Evolutionary conservation across 2,329 filamentous ascomycete genomes (phyloP), one percentile per base, ranked within the genome.

Genomic region (Golovinomyces cichoracearum): DNA sequence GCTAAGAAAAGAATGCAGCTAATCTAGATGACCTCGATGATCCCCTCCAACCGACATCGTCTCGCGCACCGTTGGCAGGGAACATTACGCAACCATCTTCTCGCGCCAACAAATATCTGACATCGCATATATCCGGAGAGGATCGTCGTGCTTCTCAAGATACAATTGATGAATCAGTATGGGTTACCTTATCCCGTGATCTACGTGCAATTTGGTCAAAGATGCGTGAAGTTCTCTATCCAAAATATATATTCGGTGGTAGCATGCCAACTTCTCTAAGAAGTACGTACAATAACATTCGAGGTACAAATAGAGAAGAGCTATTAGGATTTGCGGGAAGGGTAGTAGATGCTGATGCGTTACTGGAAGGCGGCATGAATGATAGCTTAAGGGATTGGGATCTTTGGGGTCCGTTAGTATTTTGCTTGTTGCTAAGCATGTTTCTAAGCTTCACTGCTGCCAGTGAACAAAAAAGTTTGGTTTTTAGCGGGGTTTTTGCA

Each of bases 101-200:
- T 35, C 61, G 66, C 53, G 61, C 71, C 47, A 70, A 83, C 50
- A 78, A 85, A 57, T 93, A 88, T 63, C 73, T 94, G 56, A 93
- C 85, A 23, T 90, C 83, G 21, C 77, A 78, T 50, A 92, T 98
- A 60, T 80, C 80, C 2, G 90, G 90, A 55, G 88, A 95, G 64
- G 90, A 98, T 67, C 81, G 90, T 49, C 74, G 80, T 53, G 86
- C 90, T 15, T 75, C 85, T 6, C 77, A 80, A 55, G 93, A 92
- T 66, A 98, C 90, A 42, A 92, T 98, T 63, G 90, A 98, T 64
- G 90, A 98, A 66, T 79, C 78, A 1, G 90, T 98, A 37, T 98
- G 90, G 90, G 83, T 88, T 40, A 98, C 90, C n/a, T 69, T 98
- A 52, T 83, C 82, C 48, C 80, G 90, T 56, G 90, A 98, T 63